Conservation (phyloP, 2,329 filamentous ascomycete species). For the Cordyceps pruinosa region DNA sequence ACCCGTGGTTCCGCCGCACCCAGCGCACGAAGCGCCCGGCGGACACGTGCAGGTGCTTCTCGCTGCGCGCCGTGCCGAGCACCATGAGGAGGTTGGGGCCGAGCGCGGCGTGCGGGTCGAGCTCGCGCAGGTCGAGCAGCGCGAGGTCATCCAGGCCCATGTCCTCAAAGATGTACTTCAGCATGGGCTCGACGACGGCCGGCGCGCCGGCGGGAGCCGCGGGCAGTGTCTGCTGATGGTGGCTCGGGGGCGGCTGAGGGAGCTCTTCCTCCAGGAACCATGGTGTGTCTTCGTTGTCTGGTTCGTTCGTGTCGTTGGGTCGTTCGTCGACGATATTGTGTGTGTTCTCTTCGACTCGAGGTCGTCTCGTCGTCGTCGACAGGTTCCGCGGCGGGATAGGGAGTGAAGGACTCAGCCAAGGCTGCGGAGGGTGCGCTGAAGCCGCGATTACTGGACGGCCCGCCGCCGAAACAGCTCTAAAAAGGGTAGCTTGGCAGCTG, state of each 20-base stretch:
- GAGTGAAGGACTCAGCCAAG: conserved; percentile 13
- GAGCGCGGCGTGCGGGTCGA: conserved; percentile 81
- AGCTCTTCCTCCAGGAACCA: conserved; percentile 83
- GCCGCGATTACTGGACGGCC: conserved; percentile 11
- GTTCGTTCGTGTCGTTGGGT: conserved; percentile 1
- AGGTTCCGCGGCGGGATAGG: conserved; percentile 19
- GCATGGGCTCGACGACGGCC: conserved; percentile 60
- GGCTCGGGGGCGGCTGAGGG: conserved; percentile 42
- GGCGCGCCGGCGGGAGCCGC: conserved; percentile 62
- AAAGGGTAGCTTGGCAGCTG: conserved; percentile 24
- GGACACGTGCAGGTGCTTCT: conserved; percentile 87
- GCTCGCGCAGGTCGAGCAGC: conserved; percentile 72
- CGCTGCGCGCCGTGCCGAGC: conserved; percentile 81
- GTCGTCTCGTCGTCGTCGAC: conserved; percentile 15
- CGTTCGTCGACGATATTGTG: conserved; percentile 17
- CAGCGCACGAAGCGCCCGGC: conserved; percentile 85
- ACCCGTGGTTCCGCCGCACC: conserved; percentile 64
- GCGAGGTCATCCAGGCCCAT: conserved; percentile 78
- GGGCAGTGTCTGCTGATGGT: conserved; percentile 43
- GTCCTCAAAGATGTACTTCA: conserved; percentile 75
- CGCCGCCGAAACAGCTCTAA: conserved; percentile 22
- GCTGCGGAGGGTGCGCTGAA: conserved; percentile 13
- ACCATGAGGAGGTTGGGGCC: conserved; percentile 89
- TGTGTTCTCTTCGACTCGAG: not conserved
- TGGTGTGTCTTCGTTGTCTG: conserved; percentile 40